Conservation (phyloP, 495 filamentous ascomycete genomes). For the Aeminium ludgeri region DNA sequence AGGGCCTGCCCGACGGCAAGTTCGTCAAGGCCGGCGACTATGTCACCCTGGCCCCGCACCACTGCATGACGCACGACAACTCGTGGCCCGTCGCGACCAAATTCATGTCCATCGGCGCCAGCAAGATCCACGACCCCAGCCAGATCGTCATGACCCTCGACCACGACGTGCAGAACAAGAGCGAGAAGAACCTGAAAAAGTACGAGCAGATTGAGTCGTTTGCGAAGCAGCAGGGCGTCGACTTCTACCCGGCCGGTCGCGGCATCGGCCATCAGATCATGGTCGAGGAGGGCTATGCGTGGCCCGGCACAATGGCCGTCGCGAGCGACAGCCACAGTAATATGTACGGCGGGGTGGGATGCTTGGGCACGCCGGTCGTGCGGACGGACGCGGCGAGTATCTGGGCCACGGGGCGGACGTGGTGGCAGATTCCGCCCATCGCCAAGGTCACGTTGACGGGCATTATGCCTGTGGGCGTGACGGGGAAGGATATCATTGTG, state of each 20-base stretch:
- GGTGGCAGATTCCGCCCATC: conserved; percentile 82
- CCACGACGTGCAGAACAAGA: conserved; percentile 86
- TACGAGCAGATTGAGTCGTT: conserved; percentile 77
- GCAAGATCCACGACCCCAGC: conserved; percentile 48
- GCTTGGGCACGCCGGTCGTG: conserved; percentile 66
- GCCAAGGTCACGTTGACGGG: conserved; percentile 68
- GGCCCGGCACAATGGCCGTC: conserved; percentile 71
- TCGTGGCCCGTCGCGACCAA: conserved; percentile 71
- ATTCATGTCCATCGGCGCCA: conserved; percentile 77
- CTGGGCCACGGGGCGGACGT: conserved; percentile 70
- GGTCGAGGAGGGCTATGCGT: conserved; percentile 66
- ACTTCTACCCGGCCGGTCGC: conserved; percentile 67
- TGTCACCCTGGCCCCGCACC: conserved; percentile 52
- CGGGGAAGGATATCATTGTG: conserved; percentile 91
- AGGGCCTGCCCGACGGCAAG: conserved; percentile 57
- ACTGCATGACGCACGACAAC: conserved; percentile 90
- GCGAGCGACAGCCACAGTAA: conserved; percentile 75
- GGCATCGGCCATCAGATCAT: conserved; percentile 88
- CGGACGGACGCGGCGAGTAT: conserved; percentile 75
- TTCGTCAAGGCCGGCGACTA: conserved; percentile 22
- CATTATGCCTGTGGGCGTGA: conserved; percentile 59
- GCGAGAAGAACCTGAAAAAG: conserved; percentile 65
- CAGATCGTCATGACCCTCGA: conserved; percentile 85
- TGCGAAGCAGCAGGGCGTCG: conserved; percentile 60
- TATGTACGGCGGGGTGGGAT: conserved; percentile 76